These are phyloP conservation scores for Butyriboletus appendiculatus DNA, from an alignment of 1,284 basidiomycete species.

Conservation along the genomic window DNA sequence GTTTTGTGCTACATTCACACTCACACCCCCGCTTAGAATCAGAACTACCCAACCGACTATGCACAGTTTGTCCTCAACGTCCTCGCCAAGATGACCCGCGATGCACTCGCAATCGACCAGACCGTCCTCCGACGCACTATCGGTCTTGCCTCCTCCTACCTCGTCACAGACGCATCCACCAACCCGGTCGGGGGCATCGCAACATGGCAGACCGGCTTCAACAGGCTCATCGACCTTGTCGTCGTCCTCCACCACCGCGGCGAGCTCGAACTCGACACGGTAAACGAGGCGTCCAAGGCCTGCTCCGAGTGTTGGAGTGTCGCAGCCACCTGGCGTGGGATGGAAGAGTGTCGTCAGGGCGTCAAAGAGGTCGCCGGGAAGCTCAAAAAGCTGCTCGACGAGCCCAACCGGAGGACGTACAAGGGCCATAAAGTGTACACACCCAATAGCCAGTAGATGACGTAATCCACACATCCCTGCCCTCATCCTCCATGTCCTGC, in stretches of 20 bases:
- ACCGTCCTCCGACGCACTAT: constrained; percentile 61
- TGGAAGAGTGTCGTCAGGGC: constrained; percentile 59
- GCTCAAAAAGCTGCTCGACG: constrained; percentile 65
- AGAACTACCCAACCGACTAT: constrained; percentile 56
- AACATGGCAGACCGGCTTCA: constrained; percentile 68
- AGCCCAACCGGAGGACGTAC: constrained; percentile 63
- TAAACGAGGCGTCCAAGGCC: constrained; percentile 69
- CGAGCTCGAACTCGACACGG: constrained; percentile 69
- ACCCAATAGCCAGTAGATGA: constrained; percentile 40
- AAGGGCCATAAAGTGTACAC: constrained; percentile 63
- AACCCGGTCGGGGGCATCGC: constrained; percentile 54
- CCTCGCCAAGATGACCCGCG: constrained; percentile 51
- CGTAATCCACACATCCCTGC: constrained; percentile 16
- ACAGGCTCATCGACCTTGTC: constrained; percentile 67
- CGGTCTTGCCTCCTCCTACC: constrained; percentile 69
- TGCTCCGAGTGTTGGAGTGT: constrained; percentile 83
- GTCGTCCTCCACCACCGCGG: constrained; percentile 62
- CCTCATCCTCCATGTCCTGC: neutral
- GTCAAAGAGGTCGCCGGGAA: constrained; percentile 60
- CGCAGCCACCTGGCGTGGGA: constrained; percentile 63
- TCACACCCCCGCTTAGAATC: constrained; percentile 23
- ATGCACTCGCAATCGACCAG: constrained; percentile 57
- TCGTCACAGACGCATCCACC: constrained; percentile 70
- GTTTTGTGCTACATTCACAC: neutral
- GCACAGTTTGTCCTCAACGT: constrained; percentile 56